Base-by-base conservation (phyloP, 257 asterid genomes). In the Nicotiana knightiana region DNA sequence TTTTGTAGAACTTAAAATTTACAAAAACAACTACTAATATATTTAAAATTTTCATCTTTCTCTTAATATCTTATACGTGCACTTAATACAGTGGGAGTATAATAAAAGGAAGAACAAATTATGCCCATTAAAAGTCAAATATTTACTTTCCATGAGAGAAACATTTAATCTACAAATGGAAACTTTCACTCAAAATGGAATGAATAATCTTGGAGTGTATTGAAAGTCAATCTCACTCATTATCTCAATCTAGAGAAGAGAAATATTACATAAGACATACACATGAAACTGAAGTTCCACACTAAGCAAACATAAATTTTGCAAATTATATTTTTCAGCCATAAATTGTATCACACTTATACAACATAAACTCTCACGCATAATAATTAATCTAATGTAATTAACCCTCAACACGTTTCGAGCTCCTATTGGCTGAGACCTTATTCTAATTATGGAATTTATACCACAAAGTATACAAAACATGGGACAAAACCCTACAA, bases 321-420 rank as follows among this genome's bases (percentile, higher is more conserved):
- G 30, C 63, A 51, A 26, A 13, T 26, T 75, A 11, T 26, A 28
- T 26, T 75, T 75, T 75, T 51, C 13, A 4, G 28, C 39, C 39
- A 73, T 46, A 26, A 64, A 48, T 73, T 73, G 79, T 73, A 48
- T 75, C 79, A 26, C 62, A 24, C 7, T 51, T 51, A 26, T 51
- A 75, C 79, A 75, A 75, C 79, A 75, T 51, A 48, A 51, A 51
- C 21, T 75, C 43, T 75, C 79, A 75, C 79, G 79, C 79, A 75
- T 43, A 37, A 75, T 75, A 51, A 75, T 71, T 75, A 24, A 1
- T 75, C 2, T 26, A 17, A 73, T 26, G 79, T 43, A 73, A 30
- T 73, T 73, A 73, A 51, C 26, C 43, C 16, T 73, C 7, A 30
- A 13, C 13, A 73, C 26, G 79, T 73, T 12, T 73, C 26, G 2